Conservation (phyloP, 352 stramenopile genomes). For the Phytophthora vignae region DNA sequence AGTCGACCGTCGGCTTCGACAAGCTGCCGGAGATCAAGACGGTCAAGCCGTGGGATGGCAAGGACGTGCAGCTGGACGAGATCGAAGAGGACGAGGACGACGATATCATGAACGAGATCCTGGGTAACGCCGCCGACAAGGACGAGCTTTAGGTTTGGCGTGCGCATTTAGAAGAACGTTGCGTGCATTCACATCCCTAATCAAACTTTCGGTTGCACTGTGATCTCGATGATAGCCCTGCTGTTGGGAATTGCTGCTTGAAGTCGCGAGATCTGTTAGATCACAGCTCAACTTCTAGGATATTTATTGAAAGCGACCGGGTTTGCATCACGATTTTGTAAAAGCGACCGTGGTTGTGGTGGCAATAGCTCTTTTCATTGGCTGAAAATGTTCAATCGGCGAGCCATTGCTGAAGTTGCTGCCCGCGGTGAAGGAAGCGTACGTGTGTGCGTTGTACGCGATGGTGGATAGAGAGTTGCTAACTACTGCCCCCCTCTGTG, state of each 20-base stretch:
- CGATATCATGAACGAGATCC: conserved; percentile 90
- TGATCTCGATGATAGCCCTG: neutral
- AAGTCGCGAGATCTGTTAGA: neutral
- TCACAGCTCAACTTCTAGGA: too few relatives aligned
- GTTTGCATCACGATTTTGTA: too few relatives aligned
- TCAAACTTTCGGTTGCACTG: conserved; percentile 18
- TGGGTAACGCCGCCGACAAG: conserved; percentile 65
- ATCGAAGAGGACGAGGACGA: conserved; percentile 86
- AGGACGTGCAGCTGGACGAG: conserved; percentile 79
- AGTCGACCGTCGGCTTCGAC: conserved; percentile 70
- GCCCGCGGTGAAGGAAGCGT: too few relatives aligned
- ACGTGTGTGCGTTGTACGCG: too few relatives aligned
- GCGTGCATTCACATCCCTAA: conserved; percentile 17
- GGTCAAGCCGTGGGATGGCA: conserved; percentile 79
- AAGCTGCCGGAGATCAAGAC: conserved; percentile 70
- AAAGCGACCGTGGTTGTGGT: too few relatives aligned
- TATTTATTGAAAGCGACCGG: too few relatives aligned
- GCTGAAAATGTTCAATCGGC: too few relatives aligned
- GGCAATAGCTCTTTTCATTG: too few relatives aligned
- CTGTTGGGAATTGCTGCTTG: neutral
- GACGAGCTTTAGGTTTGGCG: conserved; percentile 73
- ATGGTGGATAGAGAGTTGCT: too few relatives aligned
- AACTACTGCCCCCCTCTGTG: too few relatives aligned
- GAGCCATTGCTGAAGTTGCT: too few relatives aligned
- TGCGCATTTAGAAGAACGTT: conserved; percentile 28